Base-by-base conservation (phyloP, 2,329 filamentous ascomycete genomes). In the Waltergamsia citrina region DNA sequence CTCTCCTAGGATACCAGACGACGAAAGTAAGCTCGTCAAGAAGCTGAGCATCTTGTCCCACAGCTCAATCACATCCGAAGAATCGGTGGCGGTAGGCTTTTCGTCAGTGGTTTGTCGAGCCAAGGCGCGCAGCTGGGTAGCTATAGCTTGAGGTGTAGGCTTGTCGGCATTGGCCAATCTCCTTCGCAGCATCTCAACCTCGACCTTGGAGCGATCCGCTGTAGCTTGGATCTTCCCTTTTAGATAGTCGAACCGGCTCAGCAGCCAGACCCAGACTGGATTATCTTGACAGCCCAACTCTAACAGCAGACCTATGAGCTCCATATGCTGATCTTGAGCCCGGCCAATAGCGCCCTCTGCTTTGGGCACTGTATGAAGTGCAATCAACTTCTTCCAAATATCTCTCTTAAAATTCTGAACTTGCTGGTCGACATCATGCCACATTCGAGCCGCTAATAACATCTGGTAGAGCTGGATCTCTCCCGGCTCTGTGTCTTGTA, bases 271-370 rank as follows among this genome's bases (percentile, higher is more conserved):
- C 85, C 85, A 94, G 41, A 98, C 94, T 2, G 92, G 92, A 47
- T 94, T 98, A 39, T 96, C 87, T 8, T 94, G 83, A 3, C 94
- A 87, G 6, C 92, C 93, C 15, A 98, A 67, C 55, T 98, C 90
- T n/a, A 98, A 63, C 34, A 98, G 68, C 23, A 95, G 68, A 16
- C 78, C 71, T 35, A 98, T 96, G 31, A 95, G 67, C 51, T 94
- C 86, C 76, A 95, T 86, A 49, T 95, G 83, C 53, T 79, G 73
- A 45, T 94, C 86, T 50, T 90, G 85, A 6, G 73, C 66, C 25
- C 79, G 54, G 7, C 70, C 69, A 33, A 51, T 60, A 33, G 54
- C 46, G 26, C 53, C 50, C 43, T 77, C 65, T 32, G 67, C 44
- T 50, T 67, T 63, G 34, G 71, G 53, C 42, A 70, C 52, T 43